Evolutionary conservation across 2,329 filamentous ascomycete species (phyloP).

Genomic region (Phialophora macrospora): DNA sequence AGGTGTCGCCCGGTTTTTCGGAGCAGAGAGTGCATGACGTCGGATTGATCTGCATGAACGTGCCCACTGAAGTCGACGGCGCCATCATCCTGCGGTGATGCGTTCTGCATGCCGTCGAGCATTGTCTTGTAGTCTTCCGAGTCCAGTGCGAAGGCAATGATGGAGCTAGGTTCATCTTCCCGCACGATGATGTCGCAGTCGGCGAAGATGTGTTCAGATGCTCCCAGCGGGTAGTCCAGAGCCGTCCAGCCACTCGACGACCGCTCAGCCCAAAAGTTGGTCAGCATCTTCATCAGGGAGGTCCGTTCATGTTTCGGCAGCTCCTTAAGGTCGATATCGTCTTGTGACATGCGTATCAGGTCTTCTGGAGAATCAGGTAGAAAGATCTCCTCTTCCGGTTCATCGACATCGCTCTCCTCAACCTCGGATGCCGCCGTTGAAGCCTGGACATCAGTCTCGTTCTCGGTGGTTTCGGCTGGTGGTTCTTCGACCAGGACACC

Average conservation of each 20-base stretch:
- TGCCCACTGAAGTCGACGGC: conserved; percentile 43
- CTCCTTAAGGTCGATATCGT: conserved; percentile 68
- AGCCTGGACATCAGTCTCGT: conserved; percentile 53
- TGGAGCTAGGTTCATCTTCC: conserved; percentile 94
- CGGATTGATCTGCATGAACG: conserved; percentile 59
- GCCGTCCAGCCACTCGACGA: conserved; percentile 93
- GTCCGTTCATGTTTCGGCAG: conserved; percentile 91
- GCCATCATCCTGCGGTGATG: conserved; percentile 37
- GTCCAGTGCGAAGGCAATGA: conserved; percentile 90
- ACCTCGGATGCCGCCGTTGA: conserved; percentile 65
- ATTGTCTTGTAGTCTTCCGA: conserved; percentile 86
- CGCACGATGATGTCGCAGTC: conserved; percentile 97
- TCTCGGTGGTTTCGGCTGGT: conserved; percentile 45
- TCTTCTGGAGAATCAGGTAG: conserved; percentile 60
- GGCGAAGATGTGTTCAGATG: conserved; percentile 92
- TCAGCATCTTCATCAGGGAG: conserved; percentile 91
- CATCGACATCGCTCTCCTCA: conserved; percentile 69
- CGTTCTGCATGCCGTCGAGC: conserved; percentile 58
- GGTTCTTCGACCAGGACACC: conserved; percentile 44
- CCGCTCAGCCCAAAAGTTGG: conserved; percentile 97
- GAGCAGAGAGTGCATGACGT: conserved; percentile 83
- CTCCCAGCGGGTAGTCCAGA: conserved; percentile 86
- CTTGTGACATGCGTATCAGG: conserved; percentile 56
- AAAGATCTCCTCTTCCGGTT: conserved; percentile 71
- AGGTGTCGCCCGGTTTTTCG: conserved; percentile 88